These are phyloP conservation scores for Fusarium sp. DNA, from an alignment of 2,329 filamentous ascomycete species.

Conservation along the genomic window DNA sequence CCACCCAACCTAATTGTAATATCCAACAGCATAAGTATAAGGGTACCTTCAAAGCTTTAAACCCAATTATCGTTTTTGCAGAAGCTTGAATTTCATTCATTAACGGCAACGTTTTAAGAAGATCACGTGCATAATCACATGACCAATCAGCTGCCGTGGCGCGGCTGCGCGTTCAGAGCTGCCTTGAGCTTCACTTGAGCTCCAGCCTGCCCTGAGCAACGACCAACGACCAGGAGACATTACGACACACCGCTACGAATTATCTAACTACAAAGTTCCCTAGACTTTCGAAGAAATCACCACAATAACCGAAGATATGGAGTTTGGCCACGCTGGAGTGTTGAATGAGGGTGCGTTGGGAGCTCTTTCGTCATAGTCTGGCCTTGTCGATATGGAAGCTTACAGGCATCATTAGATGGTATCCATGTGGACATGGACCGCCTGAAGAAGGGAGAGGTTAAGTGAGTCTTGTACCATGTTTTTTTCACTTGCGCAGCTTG, in stretches of 20 bases:
- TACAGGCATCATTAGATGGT: conserved; percentile 73
- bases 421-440: conserved; percentile 99
- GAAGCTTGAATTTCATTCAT: not conserved
- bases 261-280: not conserved
- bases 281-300: not conserved
- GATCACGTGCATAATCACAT: conserved; percentile 38
- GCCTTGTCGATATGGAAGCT: conserved; percentile 36
- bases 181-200: conserved; percentile 55
- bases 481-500: not conserved
- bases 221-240: conserved; percentile 40
- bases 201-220: conserved; percentile 47
- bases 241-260: conserved; percentile 32
- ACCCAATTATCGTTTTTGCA: not conserved
- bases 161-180: conserved; percentile 58
- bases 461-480: conserved; percentile 67
- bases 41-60: not conserved
- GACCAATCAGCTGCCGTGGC: conserved; percentile 25
- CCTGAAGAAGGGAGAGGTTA: conserved; percentile 98
- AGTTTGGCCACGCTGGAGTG: conserved; percentile 69
- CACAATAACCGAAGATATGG: conserved; percentile 55
- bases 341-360: conserved; percentile 67
- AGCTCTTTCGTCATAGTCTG: conserved; percentile 38
- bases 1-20: too few relatives aligned
- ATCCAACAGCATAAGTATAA: not conserved
- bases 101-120: not conserved